A percentile compares a stretch with the other conserved stretches of the same genome.
These are phyloP conservation scores for Retiboletus flavoniger DNA, from an alignment of 1,284 basidiomycete genomes.

Conservation along the genomic window DNA sequence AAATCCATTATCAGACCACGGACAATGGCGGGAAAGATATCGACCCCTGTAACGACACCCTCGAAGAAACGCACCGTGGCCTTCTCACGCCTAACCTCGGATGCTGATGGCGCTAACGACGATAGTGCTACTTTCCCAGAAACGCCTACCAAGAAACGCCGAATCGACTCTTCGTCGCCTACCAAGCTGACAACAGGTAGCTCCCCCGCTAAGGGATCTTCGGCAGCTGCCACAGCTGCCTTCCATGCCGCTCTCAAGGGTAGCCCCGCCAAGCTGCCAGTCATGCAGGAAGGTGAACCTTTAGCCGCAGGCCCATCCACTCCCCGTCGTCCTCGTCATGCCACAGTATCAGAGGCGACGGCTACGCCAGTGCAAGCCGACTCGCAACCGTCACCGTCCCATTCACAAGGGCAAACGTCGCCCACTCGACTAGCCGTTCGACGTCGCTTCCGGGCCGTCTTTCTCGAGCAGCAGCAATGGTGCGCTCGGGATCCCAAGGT, in stretches of 20 bases:
- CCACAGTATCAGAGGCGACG: background rate
- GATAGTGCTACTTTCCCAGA: slow-evolving; percentile 14
- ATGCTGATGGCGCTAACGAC: background rate
- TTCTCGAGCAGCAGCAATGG: slow-evolving; percentile 35
- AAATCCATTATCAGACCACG: slow-evolving; percentile 18
- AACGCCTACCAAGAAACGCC: slow-evolving; percentile 34
- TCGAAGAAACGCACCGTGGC: slow-evolving; percentile 26
- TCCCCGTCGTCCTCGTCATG: slow-evolving; percentile 16
- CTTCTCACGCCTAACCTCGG: slow-evolving; percentile 6
- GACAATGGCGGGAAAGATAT: background rate
- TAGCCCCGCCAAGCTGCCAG: slow-evolving; percentile 2
- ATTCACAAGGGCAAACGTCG: slow-evolving; percentile 7
- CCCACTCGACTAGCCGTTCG: slow-evolving; percentile 9
- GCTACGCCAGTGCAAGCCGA: background rate
- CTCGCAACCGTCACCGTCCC: slow-evolving; percentile 12
- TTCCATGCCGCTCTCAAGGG: slow-evolving; percentile 24
- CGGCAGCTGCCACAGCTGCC: slow-evolving; percentile 10
- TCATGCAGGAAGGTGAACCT: background rate
- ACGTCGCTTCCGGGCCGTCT: slow-evolving; percentile 30
- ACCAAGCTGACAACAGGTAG: slow-evolving; percentile 8
- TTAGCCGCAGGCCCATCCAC: slow-evolving; percentile 26
- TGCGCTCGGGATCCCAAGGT: slow-evolving; percentile 30
- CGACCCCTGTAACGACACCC: slow-evolving; percentile 12
- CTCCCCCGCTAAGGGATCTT: slow-evolving; percentile 13
- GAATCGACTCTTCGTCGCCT: slow-evolving; percentile 14